These are phyloP conservation scores for Colletotrichum caudatum DNA, from an alignment of 2,329 filamentous ascomycete species.

Conservation along the genomic window DNA sequence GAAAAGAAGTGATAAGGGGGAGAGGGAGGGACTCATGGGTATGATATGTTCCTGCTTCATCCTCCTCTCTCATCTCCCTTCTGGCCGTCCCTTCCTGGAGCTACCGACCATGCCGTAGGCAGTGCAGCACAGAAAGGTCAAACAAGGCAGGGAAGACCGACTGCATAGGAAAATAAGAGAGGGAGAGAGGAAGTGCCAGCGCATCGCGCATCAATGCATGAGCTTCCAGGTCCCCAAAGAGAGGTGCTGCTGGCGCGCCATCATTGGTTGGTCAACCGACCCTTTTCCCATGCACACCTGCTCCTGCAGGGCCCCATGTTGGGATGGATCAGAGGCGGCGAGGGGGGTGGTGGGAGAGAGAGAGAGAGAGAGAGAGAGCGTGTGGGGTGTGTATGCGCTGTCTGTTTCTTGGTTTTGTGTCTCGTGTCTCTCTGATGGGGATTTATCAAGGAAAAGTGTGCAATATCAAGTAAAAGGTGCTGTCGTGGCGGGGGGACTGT, in stretches of 20 bases:
- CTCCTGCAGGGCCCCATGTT: constrained; percentile 18
- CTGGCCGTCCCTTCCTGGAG: constrained; percentile 28
- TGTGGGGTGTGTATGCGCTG: constrained; percentile 1
- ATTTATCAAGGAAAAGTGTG: not conserved
- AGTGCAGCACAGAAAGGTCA: constrained; percentile 55
- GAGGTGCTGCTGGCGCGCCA: constrained; percentile 18
- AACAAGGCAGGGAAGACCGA: constrained; percentile 1
- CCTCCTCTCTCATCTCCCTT: constrained; percentile 11
- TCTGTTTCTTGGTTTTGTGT: constrained; percentile 20
- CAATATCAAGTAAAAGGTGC: not conserved
- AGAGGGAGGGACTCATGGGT: not conserved
- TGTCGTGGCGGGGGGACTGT: not conserved
- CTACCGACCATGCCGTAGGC: constrained; percentile 29
- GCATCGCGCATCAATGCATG: constrained; percentile 43
- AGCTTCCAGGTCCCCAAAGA: constrained; percentile 4
- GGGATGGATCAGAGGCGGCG: not conserved
- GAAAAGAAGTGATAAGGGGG: not conserved
- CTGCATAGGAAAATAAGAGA: not conserved
- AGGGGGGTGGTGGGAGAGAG: not conserved
- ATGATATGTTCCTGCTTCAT: constrained; percentile 18
- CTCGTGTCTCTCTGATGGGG: not conserved
- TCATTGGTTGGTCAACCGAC: constrained; percentile 39
- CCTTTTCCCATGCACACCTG: constrained; percentile 19
- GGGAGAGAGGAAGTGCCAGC: constrained; percentile 41
- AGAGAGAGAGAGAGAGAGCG: not conserved